Evolutionary conservation across 1,284 basidiomycete species (phyloP), one percentile per base, ranked within the genome.

Genomic region (Polyporus tsugae): DNA sequence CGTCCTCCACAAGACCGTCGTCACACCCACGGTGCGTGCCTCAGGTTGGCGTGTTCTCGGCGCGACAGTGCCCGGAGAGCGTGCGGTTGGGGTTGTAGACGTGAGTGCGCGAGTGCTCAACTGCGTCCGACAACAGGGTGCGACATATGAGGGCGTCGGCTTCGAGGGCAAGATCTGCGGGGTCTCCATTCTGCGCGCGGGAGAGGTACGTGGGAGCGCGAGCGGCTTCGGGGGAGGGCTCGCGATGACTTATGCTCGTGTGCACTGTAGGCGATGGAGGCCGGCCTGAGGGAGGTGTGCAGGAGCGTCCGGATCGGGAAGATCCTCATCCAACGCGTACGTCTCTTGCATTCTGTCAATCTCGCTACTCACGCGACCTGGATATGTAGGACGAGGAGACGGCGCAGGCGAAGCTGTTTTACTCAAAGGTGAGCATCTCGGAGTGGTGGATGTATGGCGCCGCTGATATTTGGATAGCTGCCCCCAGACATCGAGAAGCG

Each of bases 91-190:
- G 17, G 17, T n/a, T 35, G n/a, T 36, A 11, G 19, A n/a, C 25
- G 38, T 49, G 64, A 58, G 57, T 22, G 46, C 13, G 55, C 38
- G 67, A 22, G 42, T 59, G 60, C 52, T 57, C 29, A 4, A n/a
- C 59, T 58, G 19, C 33, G 29, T 52, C 29, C 52, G 33, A 55
- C 52, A 36, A 42, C 79, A 95, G 86, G 96, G 96, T 53, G 88
- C 90, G 62, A 85, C 85, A 9, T 98, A 96, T 77, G 87, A 94
- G 65, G 96, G 96, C 19, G 95, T 97, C 6, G 92, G 93, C 0
- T 98, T 98, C 79, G 91, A 96, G 77, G 96, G 96, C 22, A 94
- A 95, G 82, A 98, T 98, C 73, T 97, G 95, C 77, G 95, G 95
- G 19, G 95, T 98, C 35, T 96, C 95, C 2, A 98, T 98, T 77